Conservation (phyloP, 192 early-diverging fungal genomes). For the Ambispora gerdemannii region DNA sequence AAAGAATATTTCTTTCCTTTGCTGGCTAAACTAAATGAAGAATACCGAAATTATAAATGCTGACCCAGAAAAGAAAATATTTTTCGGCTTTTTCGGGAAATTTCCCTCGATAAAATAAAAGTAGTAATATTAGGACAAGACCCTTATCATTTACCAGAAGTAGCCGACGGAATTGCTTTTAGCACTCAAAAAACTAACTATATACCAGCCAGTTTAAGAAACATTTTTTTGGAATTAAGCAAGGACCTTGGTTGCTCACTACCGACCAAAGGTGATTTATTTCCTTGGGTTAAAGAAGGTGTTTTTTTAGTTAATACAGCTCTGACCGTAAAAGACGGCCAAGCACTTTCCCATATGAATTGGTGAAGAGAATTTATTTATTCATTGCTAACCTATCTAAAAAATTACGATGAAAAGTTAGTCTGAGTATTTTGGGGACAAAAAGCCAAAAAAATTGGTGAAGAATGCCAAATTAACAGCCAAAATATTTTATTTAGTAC, state of each 20-base stretch:
- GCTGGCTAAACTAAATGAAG: background rate
- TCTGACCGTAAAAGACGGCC: background rate
- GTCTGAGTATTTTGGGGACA: conserved; percentile 15
- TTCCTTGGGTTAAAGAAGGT: conserved; percentile 21
- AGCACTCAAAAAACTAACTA: conserved; percentile 5
- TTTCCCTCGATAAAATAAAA: conserved; percentile 12
- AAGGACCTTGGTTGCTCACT: background rate
- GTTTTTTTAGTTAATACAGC: conserved; percentile 19
- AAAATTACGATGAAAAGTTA: background rate
- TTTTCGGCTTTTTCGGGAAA: conserved; percentile 24
- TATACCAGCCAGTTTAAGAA: conserved; percentile 14
- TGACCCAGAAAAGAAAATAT: conserved; percentile 25
- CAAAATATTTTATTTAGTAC: background rate
- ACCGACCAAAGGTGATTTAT: conserved; percentile 10
- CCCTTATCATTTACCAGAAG: conserved; percentile 13
- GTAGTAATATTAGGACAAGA: conserved; percentile 20
- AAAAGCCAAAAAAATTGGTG: conserved; percentile 14
- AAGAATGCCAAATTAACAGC: background rate
- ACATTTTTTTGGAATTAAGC: conserved; percentile 23
- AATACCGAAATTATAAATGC: conserved; percentile 15
- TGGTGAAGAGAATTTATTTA: conserved; percentile 18
- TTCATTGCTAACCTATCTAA: conserved; percentile 5
- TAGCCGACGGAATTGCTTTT: conserved; percentile 22
- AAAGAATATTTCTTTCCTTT: conserved; percentile 16
- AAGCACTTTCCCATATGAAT: conserved; percentile 23